Conservation (phyloP, 768 basidiomycete genomes). For the Phanerodontia chrysosporium region DNA sequence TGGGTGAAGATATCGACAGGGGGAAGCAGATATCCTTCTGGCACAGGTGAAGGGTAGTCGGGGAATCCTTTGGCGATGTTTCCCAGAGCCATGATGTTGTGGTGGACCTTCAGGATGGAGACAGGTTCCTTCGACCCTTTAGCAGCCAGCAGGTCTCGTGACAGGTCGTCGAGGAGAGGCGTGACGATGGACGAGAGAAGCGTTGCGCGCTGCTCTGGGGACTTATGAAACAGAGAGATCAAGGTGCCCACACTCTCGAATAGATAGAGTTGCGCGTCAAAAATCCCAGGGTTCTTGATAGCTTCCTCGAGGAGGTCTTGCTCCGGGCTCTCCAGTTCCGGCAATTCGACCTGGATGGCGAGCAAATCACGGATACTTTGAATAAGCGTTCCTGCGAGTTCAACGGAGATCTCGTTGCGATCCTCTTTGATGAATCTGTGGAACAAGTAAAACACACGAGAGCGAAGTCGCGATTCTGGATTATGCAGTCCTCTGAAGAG, state of each 20-base stretch:
- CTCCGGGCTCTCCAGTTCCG: slow-evolving; percentile 69
- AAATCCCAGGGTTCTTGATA: slow-evolving; percentile 63
- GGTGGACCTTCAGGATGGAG: slow-evolving; percentile 85
- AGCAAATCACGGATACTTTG: slow-evolving; percentile 75
- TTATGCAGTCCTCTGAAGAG: slow-evolving; percentile 79
- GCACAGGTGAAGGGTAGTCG: slow-evolving; percentile 70
- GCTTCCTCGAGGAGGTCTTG: slow-evolving; percentile 76
- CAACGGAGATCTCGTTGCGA: slow-evolving; percentile 68
- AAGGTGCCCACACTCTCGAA: slow-evolving; percentile 90
- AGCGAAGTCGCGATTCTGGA: slow-evolving; percentile 58
- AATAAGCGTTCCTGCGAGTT: slow-evolving; percentile 68
- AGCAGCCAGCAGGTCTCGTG: slow-evolving; percentile 47
- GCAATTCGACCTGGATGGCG: slow-evolving; percentile 67
- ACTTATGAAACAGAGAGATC: slow-evolving; percentile 67
- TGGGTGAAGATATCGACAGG: slow-evolving; percentile 77
- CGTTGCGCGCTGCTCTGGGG: slow-evolving; percentile 61
- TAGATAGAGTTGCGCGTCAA: slow-evolving; percentile 90
- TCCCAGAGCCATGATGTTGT: slow-evolving; percentile 91
- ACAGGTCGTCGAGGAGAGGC: slow-evolving; percentile 75
- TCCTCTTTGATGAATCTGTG: slow-evolving; percentile 86
- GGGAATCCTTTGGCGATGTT: slow-evolving; percentile 97
- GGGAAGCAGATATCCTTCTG: slow-evolving; percentile 64
- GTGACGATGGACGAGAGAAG: slow-evolving; percentile 75
- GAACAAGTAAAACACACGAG: slow-evolving; percentile 89
- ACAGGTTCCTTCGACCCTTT: slow-evolving; percentile 63